Base-by-base conservation (phyloP, 2,329 filamentous ascomycete species). In the Xylaria sp. region DNA sequence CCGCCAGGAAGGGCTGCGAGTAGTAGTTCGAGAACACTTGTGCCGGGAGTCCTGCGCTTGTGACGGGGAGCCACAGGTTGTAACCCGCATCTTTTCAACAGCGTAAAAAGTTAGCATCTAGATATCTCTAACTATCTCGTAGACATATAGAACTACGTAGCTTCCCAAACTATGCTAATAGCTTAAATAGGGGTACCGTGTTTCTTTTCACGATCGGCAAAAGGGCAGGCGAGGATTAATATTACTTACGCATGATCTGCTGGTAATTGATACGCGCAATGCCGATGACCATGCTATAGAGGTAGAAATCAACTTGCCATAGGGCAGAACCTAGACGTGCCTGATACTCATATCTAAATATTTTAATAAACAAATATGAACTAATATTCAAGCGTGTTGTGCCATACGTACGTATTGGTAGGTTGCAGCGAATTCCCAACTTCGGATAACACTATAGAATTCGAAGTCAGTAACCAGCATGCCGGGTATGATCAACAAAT, bases 231-330 rank as follows among this genome's bases (percentile, higher is more conserved):
- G 25, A 39, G 13, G 6, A 3, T 39, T 2, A 20, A 45, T 42
- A 7, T 51, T 3, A 64, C 64, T 61, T 53, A 69, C 67, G 77
- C 78, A 79, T 78, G 61, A 79, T 78, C 65, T 80, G 78, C 72
- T 80, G 77, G 62, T 78, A 78, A 68, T 80, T 77, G 71, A 80
- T 77, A 17, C 78, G 74, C 9, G 69, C 64, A 29, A 80, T 65
- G 50, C 79, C 79, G n/a, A 79, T 73, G 39, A 64, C 69, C 68
- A 80, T 76, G 53, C 68, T 63, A 61, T 80, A 79, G 0, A 80
- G 72, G 65, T 79, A 79, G 69, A 78, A 78, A 60, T 79, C 78
- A 15, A 79, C 75, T 64, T 77, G 76, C 78, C 78, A 80, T 3
- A 80, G 72, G 5, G 77, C 76, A 10, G 75, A 76, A 17, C 78